Evolutionary conservation across 2,329 filamentous ascomycete species (phyloP).

Genomic region (Aspergillus alliaceus): DNA sequence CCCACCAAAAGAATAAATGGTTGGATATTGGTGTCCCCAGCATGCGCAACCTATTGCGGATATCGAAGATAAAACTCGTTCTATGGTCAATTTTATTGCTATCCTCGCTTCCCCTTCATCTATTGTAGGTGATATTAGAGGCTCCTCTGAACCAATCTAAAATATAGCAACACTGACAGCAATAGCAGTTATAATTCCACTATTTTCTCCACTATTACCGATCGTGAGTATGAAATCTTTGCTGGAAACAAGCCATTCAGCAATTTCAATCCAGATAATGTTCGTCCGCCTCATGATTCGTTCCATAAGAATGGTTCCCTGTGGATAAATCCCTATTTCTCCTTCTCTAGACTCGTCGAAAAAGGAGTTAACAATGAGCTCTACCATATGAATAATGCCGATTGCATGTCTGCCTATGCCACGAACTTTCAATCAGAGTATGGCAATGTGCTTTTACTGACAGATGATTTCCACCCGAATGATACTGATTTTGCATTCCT

Average conservation of each 20-base stretch:
- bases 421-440: neutral
- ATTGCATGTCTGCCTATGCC: conserved; percentile 1
- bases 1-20: conserved; percentile 1
- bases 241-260: neutral
- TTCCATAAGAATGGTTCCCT: neutral
- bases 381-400: neutral
- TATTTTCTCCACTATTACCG: neutral
- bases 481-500: neutral
- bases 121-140: conserved; percentile 1
- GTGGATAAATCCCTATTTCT: neutral
- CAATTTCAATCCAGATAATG: neutral
- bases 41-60: neutral
- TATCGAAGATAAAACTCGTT: neutral
- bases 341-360: neutral
- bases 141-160: neutral
- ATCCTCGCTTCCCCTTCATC: conserved; percentile 3
- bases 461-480: neutral
- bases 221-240: neutral
- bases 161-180: neutral
- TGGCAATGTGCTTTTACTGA: neutral
- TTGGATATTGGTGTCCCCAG: conserved; percentile 8
- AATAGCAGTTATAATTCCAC: neutral
- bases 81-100: neutral
- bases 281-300: neutral
- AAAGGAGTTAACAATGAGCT: neutral